Conservation (phyloP, 2,329 filamentous ascomycete genomes). For the Pyricularia pennisetigena region DNA sequence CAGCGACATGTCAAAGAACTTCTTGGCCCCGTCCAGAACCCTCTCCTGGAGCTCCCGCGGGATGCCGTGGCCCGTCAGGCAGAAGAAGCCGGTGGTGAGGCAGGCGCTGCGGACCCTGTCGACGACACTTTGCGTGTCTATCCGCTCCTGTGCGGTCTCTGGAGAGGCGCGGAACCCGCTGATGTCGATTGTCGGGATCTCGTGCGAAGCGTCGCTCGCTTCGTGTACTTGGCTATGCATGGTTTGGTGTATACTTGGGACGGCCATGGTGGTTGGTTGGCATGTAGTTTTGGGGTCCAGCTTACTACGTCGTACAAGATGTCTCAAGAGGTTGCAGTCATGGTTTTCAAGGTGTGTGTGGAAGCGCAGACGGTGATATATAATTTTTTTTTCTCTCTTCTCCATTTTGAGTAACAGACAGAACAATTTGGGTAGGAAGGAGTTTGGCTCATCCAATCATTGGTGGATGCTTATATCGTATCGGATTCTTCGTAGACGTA, state of each 20-base stretch:
- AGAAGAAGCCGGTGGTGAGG: slow-evolving; percentile 20
- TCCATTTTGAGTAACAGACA: not conserved
- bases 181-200: slow-evolving; percentile 23
- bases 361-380: not conserved
- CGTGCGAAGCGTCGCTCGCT: not conserved
- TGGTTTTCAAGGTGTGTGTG: not conserved
- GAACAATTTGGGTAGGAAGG: not conserved
- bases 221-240: not conserved
- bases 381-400: not conserved
- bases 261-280: not conserved
- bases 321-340: not conserved
- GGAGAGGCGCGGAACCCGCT: slow-evolving; percentile 20
- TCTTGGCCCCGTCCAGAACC: slow-evolving; percentile 20
- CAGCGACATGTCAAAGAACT: slow-evolving; percentile 37
- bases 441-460: not conserved
- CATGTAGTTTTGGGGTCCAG: not conserved
- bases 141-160: slow-evolving; percentile 11
- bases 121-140: slow-evolving; percentile 16
- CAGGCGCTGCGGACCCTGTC: slow-evolving; percentile 20
- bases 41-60: slow-evolving; percentile 12
- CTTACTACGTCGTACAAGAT: not conserved
- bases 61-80: slow-evolving; percentile 17
- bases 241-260: not conserved
- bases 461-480: not conserved
- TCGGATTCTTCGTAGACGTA: not conserved